Evolutionary conservation across 306 rosid species (phyloP).

Genomic region (Castanopsis chinensis): DNA sequence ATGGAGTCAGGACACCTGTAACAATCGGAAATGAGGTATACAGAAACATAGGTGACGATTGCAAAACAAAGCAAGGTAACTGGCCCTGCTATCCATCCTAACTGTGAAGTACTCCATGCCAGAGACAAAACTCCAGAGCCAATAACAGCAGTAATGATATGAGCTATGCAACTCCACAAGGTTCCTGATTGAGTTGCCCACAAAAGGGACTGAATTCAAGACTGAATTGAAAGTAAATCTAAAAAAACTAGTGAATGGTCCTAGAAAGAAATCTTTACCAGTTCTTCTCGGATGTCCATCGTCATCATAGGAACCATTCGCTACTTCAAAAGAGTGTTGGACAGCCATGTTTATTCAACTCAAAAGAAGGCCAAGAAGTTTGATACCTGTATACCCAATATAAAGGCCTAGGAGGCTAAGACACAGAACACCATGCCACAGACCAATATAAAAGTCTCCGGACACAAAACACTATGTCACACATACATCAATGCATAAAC

Average conservation of each 20-base stretch:
- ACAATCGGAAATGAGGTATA: conserved; percentile 56
- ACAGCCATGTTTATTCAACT: conserved; percentile 45
- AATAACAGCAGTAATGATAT: conserved; percentile 73
- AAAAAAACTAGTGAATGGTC: conserved; percentile 6
- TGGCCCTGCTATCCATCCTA: conserved; percentile 77
- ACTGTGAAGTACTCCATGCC: conserved; percentile 66
- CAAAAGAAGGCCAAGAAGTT: conserved; percentile 14
- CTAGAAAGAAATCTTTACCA: conserved; percentile 39
- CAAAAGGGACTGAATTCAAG: conserved; percentile 10
- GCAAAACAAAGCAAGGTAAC: conserved; percentile 44
- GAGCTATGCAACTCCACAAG: conserved; percentile 52
- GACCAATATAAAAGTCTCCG: conserved; percentile 1
- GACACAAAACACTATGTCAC: background rate
- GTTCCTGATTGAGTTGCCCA: conserved; percentile 39
- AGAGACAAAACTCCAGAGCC: conserved; percentile 73
- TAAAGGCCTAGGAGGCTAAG: conserved; percentile 5
- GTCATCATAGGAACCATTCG: conserved; percentile 41
- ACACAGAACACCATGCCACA: background rate
- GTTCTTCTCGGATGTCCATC: conserved; percentile 61
- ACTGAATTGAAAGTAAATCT: conserved; percentile 8
- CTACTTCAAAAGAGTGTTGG: conserved; percentile 45
- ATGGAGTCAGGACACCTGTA: conserved; percentile 55
- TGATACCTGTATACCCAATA: conserved; percentile 20
- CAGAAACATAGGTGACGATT: conserved; percentile 53
- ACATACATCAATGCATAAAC: background rate